A percentile compares a stretch with the other conserved stretches of the same genome.
These are phyloP conservation scores for Trypanosoma melophagium DNA, from an alignment of 208 protist species.

Conservation along the genomic window DNA sequence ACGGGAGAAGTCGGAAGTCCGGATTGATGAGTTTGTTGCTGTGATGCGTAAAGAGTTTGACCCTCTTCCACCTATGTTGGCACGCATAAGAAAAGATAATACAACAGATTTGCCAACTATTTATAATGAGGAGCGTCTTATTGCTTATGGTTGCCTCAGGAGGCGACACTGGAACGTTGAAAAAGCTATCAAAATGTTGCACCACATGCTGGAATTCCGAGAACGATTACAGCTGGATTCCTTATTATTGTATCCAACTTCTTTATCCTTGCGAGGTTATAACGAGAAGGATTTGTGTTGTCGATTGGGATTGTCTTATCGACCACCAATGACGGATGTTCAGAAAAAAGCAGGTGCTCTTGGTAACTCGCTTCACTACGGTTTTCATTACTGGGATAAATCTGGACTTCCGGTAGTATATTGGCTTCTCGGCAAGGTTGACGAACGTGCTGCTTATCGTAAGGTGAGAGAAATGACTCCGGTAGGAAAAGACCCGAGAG, in stretches of 20 bases:
- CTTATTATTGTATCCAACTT: constrained; percentile 36
- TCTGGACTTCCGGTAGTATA: constrained; percentile 48
- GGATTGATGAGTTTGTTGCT: constrained; percentile 50
- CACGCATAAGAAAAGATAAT: constrained; percentile 18
- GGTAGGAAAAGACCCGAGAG: constrained; percentile 34
- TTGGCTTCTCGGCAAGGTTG: constrained; percentile 40
- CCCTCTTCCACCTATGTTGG: constrained; percentile 25
- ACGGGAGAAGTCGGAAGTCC: constrained; percentile 46
- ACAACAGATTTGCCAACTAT: constrained; percentile 30
- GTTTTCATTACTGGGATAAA: constrained; percentile 64
- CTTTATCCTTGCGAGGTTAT: constrained; percentile 58
- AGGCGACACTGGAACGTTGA: constrained; percentile 60
- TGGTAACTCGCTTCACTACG: constrained; percentile 8
- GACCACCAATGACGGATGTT: constrained; percentile 14
- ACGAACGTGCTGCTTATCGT: constrained; percentile 35
- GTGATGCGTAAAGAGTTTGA: constrained; percentile 31
- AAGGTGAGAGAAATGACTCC: constrained; percentile 38
- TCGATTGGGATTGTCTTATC: constrained; percentile 1
- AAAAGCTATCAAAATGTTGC: constrained; percentile 58
- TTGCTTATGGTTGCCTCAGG: constrained; percentile 59
- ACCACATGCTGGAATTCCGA: constrained; percentile 36
- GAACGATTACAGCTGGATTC: constrained; percentile 34
- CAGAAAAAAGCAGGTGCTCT: constrained; percentile 31
- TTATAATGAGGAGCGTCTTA: constrained; percentile 43
- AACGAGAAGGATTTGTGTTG: constrained; percentile 35